phyloP scores from a whole-genome alignment of 1,284 basidiomycete species.

The Moniliophthora roreri region DNA sequence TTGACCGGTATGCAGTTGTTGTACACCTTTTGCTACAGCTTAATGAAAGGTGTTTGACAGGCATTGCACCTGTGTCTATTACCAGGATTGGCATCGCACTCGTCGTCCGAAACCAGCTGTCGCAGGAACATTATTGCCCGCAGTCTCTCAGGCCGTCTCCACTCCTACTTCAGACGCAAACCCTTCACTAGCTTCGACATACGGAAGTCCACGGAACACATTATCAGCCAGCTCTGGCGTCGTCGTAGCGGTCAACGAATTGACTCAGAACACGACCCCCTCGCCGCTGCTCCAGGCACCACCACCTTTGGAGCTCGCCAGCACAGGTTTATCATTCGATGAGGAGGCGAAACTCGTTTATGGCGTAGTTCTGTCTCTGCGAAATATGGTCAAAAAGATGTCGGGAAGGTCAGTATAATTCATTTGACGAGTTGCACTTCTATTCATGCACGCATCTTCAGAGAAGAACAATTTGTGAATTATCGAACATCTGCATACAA shows the following conservation, averaged over 20 bases:
- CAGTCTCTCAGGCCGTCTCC: conserved; percentile 69
- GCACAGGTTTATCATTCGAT: conserved; percentile 82
- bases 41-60: conserved; percentile 37
- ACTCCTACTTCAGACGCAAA: conserved; percentile 31
- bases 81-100: conserved; percentile 91
- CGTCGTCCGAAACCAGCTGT: conserved; percentile 69
- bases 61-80: conserved; percentile 90
- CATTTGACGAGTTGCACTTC: conserved; percentile 5
- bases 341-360: conserved; percentile 98
- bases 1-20: conserved; percentile 64
- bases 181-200: conserved; percentile 33
- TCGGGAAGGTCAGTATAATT: conserved; percentile 65
- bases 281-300: conserved; percentile 37
- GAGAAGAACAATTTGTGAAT: conserved; percentile 88
- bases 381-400: conserved; percentile 95
- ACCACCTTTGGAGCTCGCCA: conserved; percentile 27
- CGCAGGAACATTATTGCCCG: conserved; percentile 71
- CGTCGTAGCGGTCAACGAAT: conserved; percentile 65
- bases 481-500: conserved; percentile 94
- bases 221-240: conserved; percentile 61
- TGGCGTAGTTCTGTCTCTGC: conserved; percentile 88
- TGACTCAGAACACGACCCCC: conserved; percentile 33
- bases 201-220: conserved; percentile 61
- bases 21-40: background rate
- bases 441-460: conserved; percentile 28